Conservation (phyloP, 495 filamentous ascomycete species). For the Penicillium pulvis region DNA sequence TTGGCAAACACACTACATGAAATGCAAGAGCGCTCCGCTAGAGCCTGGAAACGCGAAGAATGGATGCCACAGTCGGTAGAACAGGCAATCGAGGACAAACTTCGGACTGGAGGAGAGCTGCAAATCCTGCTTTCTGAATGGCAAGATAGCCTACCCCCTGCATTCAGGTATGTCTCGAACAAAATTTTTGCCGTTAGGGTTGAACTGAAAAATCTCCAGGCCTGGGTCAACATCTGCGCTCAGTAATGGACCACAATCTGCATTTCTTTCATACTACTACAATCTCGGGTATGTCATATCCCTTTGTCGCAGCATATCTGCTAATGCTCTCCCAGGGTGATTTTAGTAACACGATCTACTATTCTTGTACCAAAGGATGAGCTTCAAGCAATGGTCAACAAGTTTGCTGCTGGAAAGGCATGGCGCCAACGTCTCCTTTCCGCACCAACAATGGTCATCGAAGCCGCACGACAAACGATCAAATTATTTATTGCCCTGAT, state of each 20-base stretch:
- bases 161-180: conserved; percentile 1
- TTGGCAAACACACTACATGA: conserved; percentile 17
- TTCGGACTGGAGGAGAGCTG: conserved; percentile 16
- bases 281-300: not conserved
- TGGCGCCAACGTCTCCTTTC: conserved; percentile 9
- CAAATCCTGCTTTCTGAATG: conserved; percentile 7
- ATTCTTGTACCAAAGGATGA: conserved; percentile 11
- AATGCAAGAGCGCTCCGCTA: conserved; percentile 17
- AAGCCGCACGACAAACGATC: conserved; percentile 16
- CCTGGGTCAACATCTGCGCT: not conserved
- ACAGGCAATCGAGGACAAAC: conserved; percentile 19
- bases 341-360: conserved; percentile 11
- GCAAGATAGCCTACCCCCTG: conserved; percentile 8
- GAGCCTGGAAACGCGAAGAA: conserved; percentile 16
- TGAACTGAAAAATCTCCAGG: not conserved
- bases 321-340: not conserved
- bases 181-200: not conserved
- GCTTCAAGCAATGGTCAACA: conserved; percentile 11
- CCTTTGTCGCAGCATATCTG: not conserved
- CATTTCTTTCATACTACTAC: conserved; percentile 5
- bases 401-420: conserved; percentile 7
- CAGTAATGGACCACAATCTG: not conserved
- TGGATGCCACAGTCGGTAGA: conserved; percentile 16
- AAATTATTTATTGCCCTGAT: conserved; percentile 12
- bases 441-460: conserved; percentile 9